Evolutionary conservation across 1,139 yeast species (phyloP), one percentile per base, ranked within the genome.

Genomic region (Saccharomyces hybrid): DNA sequence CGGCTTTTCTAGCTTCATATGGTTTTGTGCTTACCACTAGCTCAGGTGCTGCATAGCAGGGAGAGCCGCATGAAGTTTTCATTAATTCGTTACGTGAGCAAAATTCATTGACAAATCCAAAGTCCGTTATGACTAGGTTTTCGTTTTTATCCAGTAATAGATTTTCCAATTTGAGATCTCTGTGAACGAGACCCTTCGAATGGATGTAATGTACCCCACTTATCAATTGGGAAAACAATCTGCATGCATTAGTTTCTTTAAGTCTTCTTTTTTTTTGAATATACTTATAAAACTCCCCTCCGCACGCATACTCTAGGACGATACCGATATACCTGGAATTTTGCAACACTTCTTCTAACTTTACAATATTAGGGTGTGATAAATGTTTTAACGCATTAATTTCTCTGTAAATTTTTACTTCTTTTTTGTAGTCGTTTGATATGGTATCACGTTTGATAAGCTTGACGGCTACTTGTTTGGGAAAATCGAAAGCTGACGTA

Each of bases 21-120:
- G 93, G 91, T 54, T 83, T 78, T 63, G 84, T 89, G 14, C 93
- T 84, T 47, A 90, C 84, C 4, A 93, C 99, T 57, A 93, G 76
- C 70, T 93, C 99, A 0, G 99, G 99, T 4, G 99, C 99, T 0
- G 99, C 99, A 71, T 93, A 93, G 71, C 99, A 91, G 1, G 99
- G 99, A 11, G 96, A 88, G 1, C 99, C 99, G 72, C 99, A 93
- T 53, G 95, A 84, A 0, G 99, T 95, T 68, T 85, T 85, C 99
- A 93, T 93, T 55, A 89, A 75, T 68, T 89, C 96, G 60, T 80
- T 79, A 29, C 78, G 79, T 32, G 78, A 75, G 58, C 80, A 78
- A 73, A 89, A 91, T 48, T 95, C 85, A 71, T 93, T 93, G 49
- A 95, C 99, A 73, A 93, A 93, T 1, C 93, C 95, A 68, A 85